Conservation (phyloP, 129 eudicot genomes). For the Artemisia annua region DNA sequence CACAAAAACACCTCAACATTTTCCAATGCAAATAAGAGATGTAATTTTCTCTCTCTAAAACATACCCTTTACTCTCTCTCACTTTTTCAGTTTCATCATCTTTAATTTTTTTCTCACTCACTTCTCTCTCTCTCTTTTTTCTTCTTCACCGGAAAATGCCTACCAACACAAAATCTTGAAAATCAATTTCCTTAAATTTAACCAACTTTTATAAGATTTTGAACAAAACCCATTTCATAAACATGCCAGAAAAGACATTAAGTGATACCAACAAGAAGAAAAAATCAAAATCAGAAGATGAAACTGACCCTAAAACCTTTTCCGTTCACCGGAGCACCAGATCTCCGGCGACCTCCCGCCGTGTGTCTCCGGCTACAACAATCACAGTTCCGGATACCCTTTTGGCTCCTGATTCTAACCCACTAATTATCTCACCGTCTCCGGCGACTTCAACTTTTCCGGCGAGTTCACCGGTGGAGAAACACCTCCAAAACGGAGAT, state of each 20-base stretch:
- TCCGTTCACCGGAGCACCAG: constrained; percentile 47
- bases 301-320: constrained; percentile 29
- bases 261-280: constrained; percentile 8
- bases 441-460: constrained; percentile 23
- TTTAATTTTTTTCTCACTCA: constrained; percentile 3
- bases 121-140: constrained; percentile 28
- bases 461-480: constrained; percentile 32
- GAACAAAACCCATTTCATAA: neutral
- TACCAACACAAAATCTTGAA: no score
- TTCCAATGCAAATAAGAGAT: constrained; percentile 33
- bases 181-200: no score
- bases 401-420: neutral
- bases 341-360: constrained; percentile 51
- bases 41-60: constrained; percentile 23
- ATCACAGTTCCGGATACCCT: constrained; percentile 12
- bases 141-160: constrained; percentile 2
- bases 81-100: constrained; percentile 32
- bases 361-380: constrained; percentile 63
- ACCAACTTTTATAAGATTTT: neutral
- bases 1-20: constrained; percentile 20
- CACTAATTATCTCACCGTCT: neutral
- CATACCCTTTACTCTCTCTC: neutral
- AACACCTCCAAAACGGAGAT: constrained; percentile 81
- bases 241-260: constrained; percentile 49
- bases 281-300: constrained; percentile 44